Evolutionary conservation across 768 basidiomycete genomes (phyloP).

Genomic region (Lactifluus piperatus): DNA sequence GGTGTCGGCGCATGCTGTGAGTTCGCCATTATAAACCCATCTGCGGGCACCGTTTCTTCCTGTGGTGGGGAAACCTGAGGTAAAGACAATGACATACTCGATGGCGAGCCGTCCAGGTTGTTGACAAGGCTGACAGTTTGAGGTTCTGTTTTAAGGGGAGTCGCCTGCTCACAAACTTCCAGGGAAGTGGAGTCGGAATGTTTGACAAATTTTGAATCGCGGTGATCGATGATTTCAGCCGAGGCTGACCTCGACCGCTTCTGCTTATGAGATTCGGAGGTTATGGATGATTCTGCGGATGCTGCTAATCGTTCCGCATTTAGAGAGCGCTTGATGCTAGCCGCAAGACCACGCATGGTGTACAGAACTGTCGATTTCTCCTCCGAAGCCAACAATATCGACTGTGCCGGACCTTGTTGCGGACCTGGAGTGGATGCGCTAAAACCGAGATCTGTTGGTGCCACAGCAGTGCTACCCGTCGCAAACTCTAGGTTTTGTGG

Average conservation of each 20-base stretch:
- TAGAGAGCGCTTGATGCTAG: constrained; percentile 14
- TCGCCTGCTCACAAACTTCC: neutral
- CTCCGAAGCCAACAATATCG: constrained; percentile 8
- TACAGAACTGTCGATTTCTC: constrained; percentile 3
- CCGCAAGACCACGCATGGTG: constrained; percentile 11
- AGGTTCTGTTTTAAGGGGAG: neutral
- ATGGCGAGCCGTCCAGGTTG: neutral
- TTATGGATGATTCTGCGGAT: neutral
- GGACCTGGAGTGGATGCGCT: neutral
- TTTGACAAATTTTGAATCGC: neutral
- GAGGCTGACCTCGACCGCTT: neutral
- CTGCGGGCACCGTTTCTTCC: neutral
- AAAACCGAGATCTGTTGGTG: neutral
- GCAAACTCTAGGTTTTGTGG: neutral
- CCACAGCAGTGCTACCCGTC: neutral
- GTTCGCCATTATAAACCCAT: neutral
- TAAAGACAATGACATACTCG: neutral
- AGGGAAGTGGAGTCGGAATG: neutral
- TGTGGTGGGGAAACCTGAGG: neutral
- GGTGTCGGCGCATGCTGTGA: neutral
- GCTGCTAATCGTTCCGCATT: constrained; percentile 13
- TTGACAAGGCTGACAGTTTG: neutral
- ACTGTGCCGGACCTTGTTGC: neutral
- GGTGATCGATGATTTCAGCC: neutral
- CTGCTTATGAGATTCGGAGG: neutral